A percentile compares a stretch with the other conserved stretches of the same genome.
phyloP scores from a whole-genome alignment of 768 basidiomycete species.

The Lanmaoa pseudosensibilis region DNA sequence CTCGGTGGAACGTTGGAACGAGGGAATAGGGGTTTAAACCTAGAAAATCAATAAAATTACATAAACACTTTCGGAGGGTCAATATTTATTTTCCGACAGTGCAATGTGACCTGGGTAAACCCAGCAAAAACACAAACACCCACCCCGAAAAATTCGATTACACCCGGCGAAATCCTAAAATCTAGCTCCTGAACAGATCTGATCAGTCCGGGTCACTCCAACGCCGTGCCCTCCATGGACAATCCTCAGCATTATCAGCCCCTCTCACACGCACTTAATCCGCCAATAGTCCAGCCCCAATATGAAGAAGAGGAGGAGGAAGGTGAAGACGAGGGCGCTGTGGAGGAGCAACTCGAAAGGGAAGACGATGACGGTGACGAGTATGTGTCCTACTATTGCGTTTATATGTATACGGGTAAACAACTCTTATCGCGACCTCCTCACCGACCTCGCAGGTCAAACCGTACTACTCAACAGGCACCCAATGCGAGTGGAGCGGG shows the following conservation, averaged over 20 bases:
- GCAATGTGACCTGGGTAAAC: conserved; percentile 29
- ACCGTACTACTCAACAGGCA: conserved; percentile 17
- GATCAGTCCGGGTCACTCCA: conserved; percentile 9
- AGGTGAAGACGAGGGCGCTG: conserved; percentile 74
- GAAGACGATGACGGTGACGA: conserved; percentile 45
- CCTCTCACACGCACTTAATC: conserved; percentile 74
- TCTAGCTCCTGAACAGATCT: conserved; percentile 26
- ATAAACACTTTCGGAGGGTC: conserved; percentile 18
- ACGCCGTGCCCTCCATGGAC: conserved; percentile 39
- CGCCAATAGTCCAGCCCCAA: conserved; percentile 40
- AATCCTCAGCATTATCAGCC: conserved; percentile 82
- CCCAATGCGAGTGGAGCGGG: conserved; percentile 15
- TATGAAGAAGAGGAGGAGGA: conserved; percentile 61
- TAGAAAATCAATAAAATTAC: conserved; percentile 13
- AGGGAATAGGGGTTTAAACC: no score
- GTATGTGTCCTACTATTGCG: conserved; percentile 22
- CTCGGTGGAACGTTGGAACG: no score
- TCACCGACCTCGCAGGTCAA: conserved; percentile 21
- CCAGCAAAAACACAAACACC: conserved; percentile 30
- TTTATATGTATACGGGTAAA: conserved; percentile 2
- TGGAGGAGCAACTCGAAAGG: conserved; percentile 63
- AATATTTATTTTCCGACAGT: conserved; percentile 28
- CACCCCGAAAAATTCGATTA: conserved; percentile 32
- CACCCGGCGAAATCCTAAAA: conserved; percentile 32
- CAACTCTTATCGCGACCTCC: conserved; percentile 4